phyloP scores from a whole-genome alignment of 176 grass and related monocot species.

The Aegilops sharonensis region DNA sequence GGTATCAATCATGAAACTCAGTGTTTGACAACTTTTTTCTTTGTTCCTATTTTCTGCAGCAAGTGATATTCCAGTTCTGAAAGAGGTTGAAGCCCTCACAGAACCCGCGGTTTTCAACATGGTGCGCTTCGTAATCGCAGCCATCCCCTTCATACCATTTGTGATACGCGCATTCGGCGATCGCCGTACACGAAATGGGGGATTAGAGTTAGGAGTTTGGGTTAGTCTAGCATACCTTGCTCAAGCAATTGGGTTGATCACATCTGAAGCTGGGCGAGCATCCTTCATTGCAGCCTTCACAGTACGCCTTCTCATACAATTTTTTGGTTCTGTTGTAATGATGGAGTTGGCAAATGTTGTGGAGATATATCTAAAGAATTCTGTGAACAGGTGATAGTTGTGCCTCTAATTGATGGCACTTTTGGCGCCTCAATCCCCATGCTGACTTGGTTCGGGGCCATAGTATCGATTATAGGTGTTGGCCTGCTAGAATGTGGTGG shows the following conservation, averaged over 20 bases:
- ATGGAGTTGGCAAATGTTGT: neutral
- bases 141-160: slow-evolving; percentile 71
- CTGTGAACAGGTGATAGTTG: slow-evolving; percentile 69
- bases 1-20: neutral
- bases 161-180: slow-evolving; percentile 43
- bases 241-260: slow-evolving; percentile 79
- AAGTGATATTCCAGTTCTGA: slow-evolving; percentile 95
- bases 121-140: slow-evolving; percentile 73
- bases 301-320: slow-evolving; percentile 32
- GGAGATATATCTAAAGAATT: neutral
- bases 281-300: slow-evolving; percentile 90
- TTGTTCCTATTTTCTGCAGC: slow-evolving; percentile 38
- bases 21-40: neutral
- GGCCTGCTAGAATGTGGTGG: slow-evolving; percentile 75
- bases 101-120: slow-evolving; percentile 87
- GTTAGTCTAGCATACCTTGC: slow-evolving; percentile 75
- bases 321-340: neutral
- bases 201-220: slow-evolving; percentile 83
- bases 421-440: slow-evolving; percentile 63
- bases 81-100: slow-evolving; percentile 84
- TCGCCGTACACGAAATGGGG: slow-evolving; percentile 45
- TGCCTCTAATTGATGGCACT: slow-evolving; percentile 88
- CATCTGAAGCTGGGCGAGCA: slow-evolving; percentile 83
- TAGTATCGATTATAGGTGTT: slow-evolving; percentile 62
- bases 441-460: slow-evolving; percentile 74